These are phyloP conservation scores for Talaromyces sp. DNA, from an alignment of 2,329 filamentous ascomycete genomes.

Conservation along the genomic window DNA sequence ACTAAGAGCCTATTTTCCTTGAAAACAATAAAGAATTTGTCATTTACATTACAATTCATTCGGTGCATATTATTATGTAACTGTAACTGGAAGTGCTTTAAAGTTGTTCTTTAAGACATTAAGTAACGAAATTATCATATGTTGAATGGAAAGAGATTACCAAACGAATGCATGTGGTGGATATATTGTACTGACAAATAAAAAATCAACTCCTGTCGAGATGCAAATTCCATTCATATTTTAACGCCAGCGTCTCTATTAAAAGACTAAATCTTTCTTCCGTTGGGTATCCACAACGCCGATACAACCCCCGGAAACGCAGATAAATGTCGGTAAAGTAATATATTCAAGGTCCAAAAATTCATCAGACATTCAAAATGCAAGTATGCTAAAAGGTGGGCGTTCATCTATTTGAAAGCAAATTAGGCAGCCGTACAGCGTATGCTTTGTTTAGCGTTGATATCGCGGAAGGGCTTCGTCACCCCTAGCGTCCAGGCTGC, in stretches of 20 bases:
- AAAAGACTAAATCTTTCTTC: background rate
- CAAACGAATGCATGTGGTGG: background rate
- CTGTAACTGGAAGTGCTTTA: too few species aligned
- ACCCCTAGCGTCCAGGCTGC: constrained; percentile 30
- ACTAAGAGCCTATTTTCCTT: too few species aligned
- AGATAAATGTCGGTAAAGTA: constrained; percentile 4
- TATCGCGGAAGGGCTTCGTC: constrained; percentile 41
- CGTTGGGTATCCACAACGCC: background rate
- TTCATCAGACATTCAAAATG: constrained; percentile 1
- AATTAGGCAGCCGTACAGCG: background rate
- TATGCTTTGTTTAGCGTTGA: constrained; percentile 26
- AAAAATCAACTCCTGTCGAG: background rate
- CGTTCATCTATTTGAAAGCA: background rate
- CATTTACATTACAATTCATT: too few species aligned
- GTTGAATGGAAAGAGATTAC: background rate
- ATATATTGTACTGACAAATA: background rate
- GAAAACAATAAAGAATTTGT: too few species aligned
- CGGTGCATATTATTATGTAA: too few species aligned
- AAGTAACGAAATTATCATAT: too few species aligned
- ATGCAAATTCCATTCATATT: background rate
- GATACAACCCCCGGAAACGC: background rate
- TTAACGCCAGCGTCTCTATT: background rate
- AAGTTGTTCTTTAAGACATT: too few species aligned
- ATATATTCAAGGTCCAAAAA: constrained; percentile 8
- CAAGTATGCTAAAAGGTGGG: background rate